Base-by-base conservation (phyloP, 2,329 filamentous ascomycete genomes). In the Pyrenophora graminea region DNA sequence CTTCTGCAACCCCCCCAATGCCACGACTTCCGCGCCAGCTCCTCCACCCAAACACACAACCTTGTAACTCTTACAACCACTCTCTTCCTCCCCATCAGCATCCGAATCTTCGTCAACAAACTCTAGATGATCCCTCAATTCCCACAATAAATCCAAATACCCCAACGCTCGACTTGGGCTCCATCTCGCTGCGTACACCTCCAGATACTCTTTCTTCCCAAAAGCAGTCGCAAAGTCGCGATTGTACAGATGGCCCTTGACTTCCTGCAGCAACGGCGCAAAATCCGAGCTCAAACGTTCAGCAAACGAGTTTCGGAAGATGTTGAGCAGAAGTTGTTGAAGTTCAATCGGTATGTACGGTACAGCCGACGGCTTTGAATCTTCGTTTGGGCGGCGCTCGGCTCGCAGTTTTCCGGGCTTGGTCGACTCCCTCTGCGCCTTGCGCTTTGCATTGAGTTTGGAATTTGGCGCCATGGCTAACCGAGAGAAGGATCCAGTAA, bases 131-230 rank as follows among this genome's bases (percentile, higher is more conserved):
- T 69, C 59, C 36, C 61, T 61, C 59, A 76, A 47, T 65, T 74
- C 55, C 54, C 63, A 67, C 19, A 87, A 79, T 13, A 86, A 69
- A n/a, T 81, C 77, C n/a, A 85, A 79, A 74, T 97, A 97, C 56
- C 87, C 90, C 45, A 97, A 76, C 0, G 91, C 89, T 45, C 94
- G 81, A 45, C 89, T 88, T 1, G 93, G 90, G 73, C 91, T 96
- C 92, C 93, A 99, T 63, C 94, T 79, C 46, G 90, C 84, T 7
- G 91, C 90, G 77, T 99, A 99, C 8, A 88, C 89, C 54, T 88
- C 84, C 15, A 97, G 80, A 62, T 87, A 83, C 38, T 88, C 84
- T 48, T 84, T 80, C 39, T 80, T 80, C 0, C 85, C 85, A 75
- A 97, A 99, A 0, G 93, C 93, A 13, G 79, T 76, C 10, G 80